Evolutionary conservation across 805 yeast genomes (phyloP).

Genomic region (Teunomyces cretensis): DNA sequence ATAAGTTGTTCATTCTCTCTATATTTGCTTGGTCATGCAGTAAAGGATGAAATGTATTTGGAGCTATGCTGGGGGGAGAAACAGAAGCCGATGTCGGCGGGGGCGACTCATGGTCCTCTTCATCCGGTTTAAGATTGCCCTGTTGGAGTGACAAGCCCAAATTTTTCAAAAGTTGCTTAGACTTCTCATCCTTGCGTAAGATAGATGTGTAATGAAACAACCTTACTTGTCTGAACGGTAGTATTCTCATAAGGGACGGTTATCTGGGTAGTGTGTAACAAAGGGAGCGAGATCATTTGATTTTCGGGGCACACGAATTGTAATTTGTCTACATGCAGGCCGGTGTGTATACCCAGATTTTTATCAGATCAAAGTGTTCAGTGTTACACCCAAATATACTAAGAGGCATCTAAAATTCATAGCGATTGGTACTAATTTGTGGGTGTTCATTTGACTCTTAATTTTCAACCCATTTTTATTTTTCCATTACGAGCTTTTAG

Average conservation of each 20-base stretch:
- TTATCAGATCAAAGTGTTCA: no score
- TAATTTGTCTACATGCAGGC: not conserved
- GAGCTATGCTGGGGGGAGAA: not conserved
- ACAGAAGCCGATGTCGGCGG: slow-evolving; percentile 1
- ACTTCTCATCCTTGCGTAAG: slow-evolving; percentile 9
- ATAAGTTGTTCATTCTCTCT: slow-evolving; percentile 19
- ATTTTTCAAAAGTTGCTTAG: slow-evolving; percentile 23
- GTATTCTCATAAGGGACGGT: not conserved
- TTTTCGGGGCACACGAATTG: slow-evolving; percentile 1
- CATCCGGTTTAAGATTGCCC: slow-evolving; percentile 24
- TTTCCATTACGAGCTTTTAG: no score
- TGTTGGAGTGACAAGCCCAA: slow-evolving; percentile 33
- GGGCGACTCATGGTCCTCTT: slow-evolving; percentile 1
- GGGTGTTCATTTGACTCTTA: no score
- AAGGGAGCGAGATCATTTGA: slow-evolving; percentile 3
- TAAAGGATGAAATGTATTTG: not conserved
- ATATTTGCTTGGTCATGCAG: slow-evolving; percentile 7
- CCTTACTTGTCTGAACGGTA: not conserved
- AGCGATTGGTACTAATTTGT: no score
- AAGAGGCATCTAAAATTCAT: no score
- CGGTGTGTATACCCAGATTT: not conserved
- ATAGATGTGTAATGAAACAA: slow-evolving; percentile 1
- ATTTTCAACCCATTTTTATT: no score
- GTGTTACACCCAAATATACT: no score
- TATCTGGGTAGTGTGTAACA: not conserved